Base-by-base conservation (phyloP, 164 flowering plant species). In the Macadamia integrifolia region DNA sequence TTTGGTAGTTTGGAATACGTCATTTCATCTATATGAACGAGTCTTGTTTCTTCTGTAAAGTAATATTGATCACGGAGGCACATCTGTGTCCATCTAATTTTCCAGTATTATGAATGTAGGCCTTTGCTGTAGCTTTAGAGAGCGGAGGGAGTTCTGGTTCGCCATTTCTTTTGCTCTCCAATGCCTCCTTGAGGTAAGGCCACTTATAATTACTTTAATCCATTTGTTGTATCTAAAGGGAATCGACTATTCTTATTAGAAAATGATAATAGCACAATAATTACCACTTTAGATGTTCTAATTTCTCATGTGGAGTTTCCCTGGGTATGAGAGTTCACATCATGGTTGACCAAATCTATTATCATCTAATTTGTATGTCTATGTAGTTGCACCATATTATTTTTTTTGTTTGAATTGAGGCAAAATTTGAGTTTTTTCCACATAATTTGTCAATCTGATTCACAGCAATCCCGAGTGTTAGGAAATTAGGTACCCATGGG, bases 181-280 rank as follows among this genome's bases (percentile, higher is more conserved):
- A 72, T 72, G 59, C 49, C 62, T 60, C 75, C 57, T 70, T 71
- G 53, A 73, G 73, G 86, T 83, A 78, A 75, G 82, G 46, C 32
- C 28, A 31, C 30, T 43, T 29, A 1, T 61, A 2, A 3, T 35
- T 49, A 10, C 40, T 1, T 49, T 9, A 49, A 49, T 14, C 15
- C 53, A 14, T 49, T 49, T 3, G 53, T 3, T 49, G 15, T 14
- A 49, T 49, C 3, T 10, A 10, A 49, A 49, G 53, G 53, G 53
- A 49, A 8, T 49, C 3, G 1, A 49, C 53, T 9, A 14, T 9
- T 49, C 15, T 49, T 49, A 14, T 49, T 9, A 49, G 53, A 10
- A 8, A 49, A 49, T 35, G 40, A 49, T 49, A 10, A 3, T 49
- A 49, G 15, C 3, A 49, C 53, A 49, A 9, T 3, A 9, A 49